A percentile compares a stretch with the other conserved stretches of the same genome.
Conservation (phyloP, 441 rosid genomes). For the Dalechampia spathulata region DNA sequence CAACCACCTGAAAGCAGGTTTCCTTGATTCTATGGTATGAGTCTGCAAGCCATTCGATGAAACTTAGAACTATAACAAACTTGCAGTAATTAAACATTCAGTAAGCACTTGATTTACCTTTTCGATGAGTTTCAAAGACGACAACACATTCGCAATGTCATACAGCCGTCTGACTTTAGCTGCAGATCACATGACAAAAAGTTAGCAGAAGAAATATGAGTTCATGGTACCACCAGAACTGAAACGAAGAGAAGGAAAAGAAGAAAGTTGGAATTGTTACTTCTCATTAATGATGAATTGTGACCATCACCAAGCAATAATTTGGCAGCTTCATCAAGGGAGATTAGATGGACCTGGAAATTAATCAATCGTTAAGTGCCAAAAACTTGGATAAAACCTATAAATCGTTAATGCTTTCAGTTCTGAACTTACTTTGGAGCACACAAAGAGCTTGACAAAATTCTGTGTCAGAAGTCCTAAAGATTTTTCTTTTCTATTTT, state of each 20-base stretch:
- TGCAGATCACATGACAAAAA: conserved; percentile 22
- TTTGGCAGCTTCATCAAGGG: conserved; percentile 84
- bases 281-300: conserved; percentile 63
- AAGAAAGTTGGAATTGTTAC: conserved; percentile 28
- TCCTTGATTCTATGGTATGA: conserved; percentile 62
- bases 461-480: conserved; percentile 77
- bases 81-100: too few species aligned
- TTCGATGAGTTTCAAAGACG: conserved; percentile 72
- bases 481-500: conserved; percentile 75
- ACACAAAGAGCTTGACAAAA: conserved; percentile 77
- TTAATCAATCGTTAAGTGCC: neutral
- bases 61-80: conserved; percentile 3
- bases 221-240: neutral
- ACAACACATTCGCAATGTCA: conserved; percentile 82
- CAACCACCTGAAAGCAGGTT: conserved; percentile 93
- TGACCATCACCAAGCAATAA: conserved; percentile 76
- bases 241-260: neutral
- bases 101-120: conserved; percentile 66
- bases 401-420: neutral
- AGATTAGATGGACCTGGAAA: conserved; percentile 53
- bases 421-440: conserved; percentile 49
- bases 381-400: neutral
- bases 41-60: conserved; percentile 43
- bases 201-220: neutral
- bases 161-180: conserved; percentile 82